Conservation (phyloP, 1,139 yeast species). For the Taphrina wiesneri region DNA sequence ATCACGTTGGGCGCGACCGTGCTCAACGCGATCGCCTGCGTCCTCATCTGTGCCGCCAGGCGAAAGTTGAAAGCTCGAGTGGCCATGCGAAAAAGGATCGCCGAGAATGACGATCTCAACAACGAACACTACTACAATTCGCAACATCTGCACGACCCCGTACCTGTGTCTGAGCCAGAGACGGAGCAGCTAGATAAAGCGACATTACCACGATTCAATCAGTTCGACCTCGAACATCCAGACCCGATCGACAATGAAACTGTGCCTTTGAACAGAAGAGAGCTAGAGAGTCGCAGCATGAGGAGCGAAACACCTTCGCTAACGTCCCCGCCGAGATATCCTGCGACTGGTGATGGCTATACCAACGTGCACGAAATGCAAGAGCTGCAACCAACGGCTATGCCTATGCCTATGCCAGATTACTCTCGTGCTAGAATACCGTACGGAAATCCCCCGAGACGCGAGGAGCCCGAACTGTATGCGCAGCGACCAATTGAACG, state of each 20-base stretch:
- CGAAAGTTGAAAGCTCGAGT: conserved; percentile 55
- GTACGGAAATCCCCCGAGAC: conserved; percentile 16
- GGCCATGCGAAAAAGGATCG: conserved; percentile 45
- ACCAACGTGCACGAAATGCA: not conserved
- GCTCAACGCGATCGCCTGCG: conserved; percentile 49
- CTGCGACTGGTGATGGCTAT: not conserved
- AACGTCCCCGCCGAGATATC: conserved; percentile 15
- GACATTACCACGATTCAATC: conserved; percentile 27
- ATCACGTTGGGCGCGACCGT: conserved; percentile 52
- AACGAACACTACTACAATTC: conserved; percentile 21
- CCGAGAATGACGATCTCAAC: conserved; percentile 39
- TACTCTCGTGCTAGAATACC: conserved; percentile 13
- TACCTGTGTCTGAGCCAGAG: not conserved
- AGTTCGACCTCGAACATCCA: conserved; percentile 13
- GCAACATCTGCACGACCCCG: conserved; percentile 7
- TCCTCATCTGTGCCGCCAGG: conserved; percentile 54
- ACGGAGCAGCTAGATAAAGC: conserved; percentile 15
- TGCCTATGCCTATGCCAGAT: not conserved
- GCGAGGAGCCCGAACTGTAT: not conserved
- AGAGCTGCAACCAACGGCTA: not conserved
- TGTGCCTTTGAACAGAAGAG: not conserved
- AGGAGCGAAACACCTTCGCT: conserved; percentile 12
- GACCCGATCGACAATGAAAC: not conserved
- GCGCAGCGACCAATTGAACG: not conserved
- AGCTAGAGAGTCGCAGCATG: conserved; percentile 4